These are phyloP conservation scores for Delitschia confertaspora DNA, from an alignment of 495 filamentous ascomycete species.

Conservation along the genomic window DNA sequence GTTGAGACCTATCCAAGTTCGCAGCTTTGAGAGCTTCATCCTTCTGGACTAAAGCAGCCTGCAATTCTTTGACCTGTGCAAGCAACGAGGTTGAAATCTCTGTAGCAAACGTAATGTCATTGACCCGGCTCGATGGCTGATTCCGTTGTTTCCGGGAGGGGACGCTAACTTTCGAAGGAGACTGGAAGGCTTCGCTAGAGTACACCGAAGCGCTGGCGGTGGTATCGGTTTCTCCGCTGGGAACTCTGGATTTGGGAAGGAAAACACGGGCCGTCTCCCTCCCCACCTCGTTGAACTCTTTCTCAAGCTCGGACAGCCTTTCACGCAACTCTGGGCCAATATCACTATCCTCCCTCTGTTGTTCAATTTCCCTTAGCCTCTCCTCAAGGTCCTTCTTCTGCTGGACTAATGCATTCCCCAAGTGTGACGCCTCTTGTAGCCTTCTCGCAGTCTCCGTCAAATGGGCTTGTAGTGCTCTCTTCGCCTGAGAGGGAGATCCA, in stretches of 20 bases:
- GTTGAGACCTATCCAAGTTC: constrained; percentile 60
- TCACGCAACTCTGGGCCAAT: constrained; percentile 75
- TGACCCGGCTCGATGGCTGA: constrained; percentile 71
- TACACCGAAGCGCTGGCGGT: constrained; percentile 68
- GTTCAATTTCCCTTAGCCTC: constrained; percentile 74
- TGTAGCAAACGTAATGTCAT: constrained; percentile 93
- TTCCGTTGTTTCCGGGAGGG: constrained; percentile 81
- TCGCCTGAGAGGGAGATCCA: constrained; percentile 75
- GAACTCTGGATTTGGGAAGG: constrained; percentile 70
- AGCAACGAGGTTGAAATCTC: constrained; percentile 90
- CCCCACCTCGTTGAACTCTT: constrained; percentile 91
- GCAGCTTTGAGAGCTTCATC: constrained; percentile 74
- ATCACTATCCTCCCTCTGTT: constrained; percentile 62
- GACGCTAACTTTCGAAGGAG: constrained; percentile 81
- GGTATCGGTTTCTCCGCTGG: constrained; percentile 37
- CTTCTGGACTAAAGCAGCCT: constrained; percentile 70
- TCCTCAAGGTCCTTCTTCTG: constrained; percentile 76
- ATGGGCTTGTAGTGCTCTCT: constrained; percentile 81
- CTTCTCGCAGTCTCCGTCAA: constrained; percentile 82
- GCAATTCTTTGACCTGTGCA: constrained; percentile 78
- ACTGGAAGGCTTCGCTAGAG: constrained; percentile 72
- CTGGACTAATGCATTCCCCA: constrained; percentile 75
- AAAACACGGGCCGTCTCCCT: constrained; percentile 83
- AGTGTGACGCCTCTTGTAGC: constrained; percentile 78
- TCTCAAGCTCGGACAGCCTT: constrained; percentile 78